These are phyloP conservation scores for Panicum virgatum DNA, from an alignment of 202 grass and related monocot genomes.

Conservation along the genomic window DNA sequence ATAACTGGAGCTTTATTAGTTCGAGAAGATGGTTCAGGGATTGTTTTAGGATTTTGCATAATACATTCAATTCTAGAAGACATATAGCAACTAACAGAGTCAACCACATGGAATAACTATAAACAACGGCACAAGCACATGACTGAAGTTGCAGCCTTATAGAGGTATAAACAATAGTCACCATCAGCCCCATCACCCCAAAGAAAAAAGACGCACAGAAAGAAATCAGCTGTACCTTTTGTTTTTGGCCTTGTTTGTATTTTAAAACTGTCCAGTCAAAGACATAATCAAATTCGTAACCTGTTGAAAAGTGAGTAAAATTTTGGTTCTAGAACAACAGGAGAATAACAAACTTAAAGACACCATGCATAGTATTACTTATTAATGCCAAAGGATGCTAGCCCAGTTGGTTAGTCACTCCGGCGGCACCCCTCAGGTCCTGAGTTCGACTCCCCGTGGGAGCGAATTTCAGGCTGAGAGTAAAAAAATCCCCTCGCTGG, in stretches of 20 bases:
- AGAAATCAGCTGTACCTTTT: constrained; percentile 48
- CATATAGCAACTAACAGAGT: not conserved
- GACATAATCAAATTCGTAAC: constrained; percentile 89
- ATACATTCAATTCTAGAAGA: constrained; percentile 2
- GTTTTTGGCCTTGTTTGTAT: constrained; percentile 74
- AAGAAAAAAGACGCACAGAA: constrained; percentile 37
- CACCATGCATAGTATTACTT: not conserved
- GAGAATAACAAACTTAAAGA: not conserved
- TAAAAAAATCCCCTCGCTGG: no score
- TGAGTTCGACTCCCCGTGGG: no score
- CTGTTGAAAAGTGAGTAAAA: constrained; percentile 49
- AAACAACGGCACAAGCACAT: not conserved
- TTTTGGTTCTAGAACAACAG: constrained; percentile 13
- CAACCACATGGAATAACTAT: not conserved
- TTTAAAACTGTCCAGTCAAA: constrained; percentile 92
- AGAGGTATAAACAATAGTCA: not conserved
- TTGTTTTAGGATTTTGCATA: constrained; percentile 2
- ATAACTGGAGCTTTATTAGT: not conserved
- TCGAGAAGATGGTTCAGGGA: not conserved
- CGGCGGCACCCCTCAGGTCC: no score
- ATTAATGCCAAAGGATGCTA: no score
- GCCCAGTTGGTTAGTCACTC: no score
- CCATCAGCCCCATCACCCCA: not conserved
- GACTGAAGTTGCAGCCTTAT: not conserved
- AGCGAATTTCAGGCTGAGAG: no score